phyloP scores from a whole-genome alignment of 179 eudicot species.

The Beta lomatogona region DNA sequence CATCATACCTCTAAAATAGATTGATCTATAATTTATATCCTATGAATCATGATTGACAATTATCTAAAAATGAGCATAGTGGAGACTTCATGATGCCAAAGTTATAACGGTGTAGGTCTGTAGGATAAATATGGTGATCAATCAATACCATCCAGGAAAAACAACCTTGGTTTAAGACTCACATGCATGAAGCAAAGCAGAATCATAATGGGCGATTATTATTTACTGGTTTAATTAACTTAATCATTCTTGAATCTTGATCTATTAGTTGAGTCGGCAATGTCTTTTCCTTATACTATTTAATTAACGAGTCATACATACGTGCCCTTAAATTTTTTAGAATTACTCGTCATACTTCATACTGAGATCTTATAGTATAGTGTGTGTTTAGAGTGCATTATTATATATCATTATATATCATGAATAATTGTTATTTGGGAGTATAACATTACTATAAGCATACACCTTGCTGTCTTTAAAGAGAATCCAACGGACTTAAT shows the following conservation, averaged over 20 bases:
- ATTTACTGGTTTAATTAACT: not conserved
- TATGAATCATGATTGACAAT: conserved; percentile 3
- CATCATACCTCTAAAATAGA: not conserved
- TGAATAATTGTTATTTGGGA: no score
- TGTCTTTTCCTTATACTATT: not conserved
- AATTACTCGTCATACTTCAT: not conserved
- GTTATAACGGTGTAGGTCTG: conserved; percentile 7
- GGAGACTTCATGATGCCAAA: conserved; percentile 18
- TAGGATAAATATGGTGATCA: conserved; percentile 5
- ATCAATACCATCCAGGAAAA: conserved; percentile 11
- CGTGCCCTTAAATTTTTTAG: conserved; percentile 12
- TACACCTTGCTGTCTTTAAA: no score
- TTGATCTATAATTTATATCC: not conserved
- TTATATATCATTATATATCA: no score
- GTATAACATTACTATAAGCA: no score
- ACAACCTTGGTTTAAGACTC: not conserved
- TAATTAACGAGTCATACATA: conserved; percentile 14
- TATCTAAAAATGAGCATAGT: not conserved
- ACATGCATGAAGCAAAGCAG: conserved; percentile 8
- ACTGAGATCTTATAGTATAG: conserved; percentile 2
- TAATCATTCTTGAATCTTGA: conserved; percentile 17
- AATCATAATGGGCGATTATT: conserved; percentile 10
- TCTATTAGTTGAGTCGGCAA: conserved; percentile 6
- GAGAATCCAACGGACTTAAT: no score
- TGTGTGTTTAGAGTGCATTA: not conserved